phyloP scores from a whole-genome alignment of 1,139 yeast genomes.

The Candida neerlandica region DNA sequence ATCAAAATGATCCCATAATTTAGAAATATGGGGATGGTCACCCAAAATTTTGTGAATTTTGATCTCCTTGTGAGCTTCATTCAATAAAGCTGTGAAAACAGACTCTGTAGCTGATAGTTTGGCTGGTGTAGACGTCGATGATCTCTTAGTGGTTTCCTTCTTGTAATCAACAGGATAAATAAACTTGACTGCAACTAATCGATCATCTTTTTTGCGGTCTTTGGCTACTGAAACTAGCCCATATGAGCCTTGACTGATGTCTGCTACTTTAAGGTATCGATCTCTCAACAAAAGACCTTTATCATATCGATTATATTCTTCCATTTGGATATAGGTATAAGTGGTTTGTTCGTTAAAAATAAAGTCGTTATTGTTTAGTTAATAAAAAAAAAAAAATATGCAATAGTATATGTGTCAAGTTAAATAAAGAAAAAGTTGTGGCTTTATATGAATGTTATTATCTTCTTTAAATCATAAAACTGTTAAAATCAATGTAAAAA shows the following conservation, averaged over 20 bases:
- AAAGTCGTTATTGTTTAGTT: conserved; percentile 1
- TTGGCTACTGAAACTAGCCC: conserved; percentile 89
- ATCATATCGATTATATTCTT: conserved; percentile 54
- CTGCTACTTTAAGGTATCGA: conserved; percentile 71
- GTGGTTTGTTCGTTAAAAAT: background rate
- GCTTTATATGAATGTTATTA: background rate
- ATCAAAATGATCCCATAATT: conserved; percentile 75
- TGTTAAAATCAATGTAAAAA: background rate
- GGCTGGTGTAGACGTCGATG: conserved; percentile 44
- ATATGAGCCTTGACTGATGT: conserved; percentile 90
- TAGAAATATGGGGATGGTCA: conserved; percentile 62
- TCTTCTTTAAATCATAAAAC: background rate
- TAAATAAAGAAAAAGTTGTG: background rate
- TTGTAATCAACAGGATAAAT: conserved; percentile 55
- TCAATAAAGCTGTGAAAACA: conserved; percentile 40
- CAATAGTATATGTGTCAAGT: background rate
- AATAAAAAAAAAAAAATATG: conserved; percentile 1
- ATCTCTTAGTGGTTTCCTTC: conserved; percentile 19
- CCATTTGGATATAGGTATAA: conserved; percentile 28
- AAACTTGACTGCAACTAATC: conserved; percentile 82
- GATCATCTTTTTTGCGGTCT: conserved; percentile 53
- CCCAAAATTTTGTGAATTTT: conserved; percentile 73
- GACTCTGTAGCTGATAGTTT: conserved; percentile 29
- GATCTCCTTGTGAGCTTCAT: conserved; percentile 81
- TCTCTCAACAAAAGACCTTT: conserved; percentile 63